phyloP scores from a whole-genome alignment of 495 filamentous ascomycete genomes.

The Tuber umbilicatum region DNA sequence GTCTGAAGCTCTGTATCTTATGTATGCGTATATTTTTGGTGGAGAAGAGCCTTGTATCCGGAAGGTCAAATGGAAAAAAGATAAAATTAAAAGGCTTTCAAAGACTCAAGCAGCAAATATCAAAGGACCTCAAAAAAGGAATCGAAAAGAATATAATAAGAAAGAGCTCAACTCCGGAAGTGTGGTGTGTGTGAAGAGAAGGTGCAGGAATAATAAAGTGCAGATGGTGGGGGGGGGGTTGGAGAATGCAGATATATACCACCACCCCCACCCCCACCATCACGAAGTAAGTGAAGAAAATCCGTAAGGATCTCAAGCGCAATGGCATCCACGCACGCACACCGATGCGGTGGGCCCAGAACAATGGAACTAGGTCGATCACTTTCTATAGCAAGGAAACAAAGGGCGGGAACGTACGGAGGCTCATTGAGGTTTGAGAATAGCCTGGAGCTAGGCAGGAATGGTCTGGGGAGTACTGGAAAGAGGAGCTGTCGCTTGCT shows the following conservation, averaged over 20 bases:
- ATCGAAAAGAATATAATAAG: slow-evolving; percentile 10
- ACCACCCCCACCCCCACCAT: not conserved
- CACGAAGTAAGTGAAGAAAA: not conserved
- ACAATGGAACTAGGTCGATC: not conserved
- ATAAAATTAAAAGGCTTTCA: not conserved
- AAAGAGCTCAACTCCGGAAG: slow-evolving; percentile 3
- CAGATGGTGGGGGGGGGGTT: not conserved
- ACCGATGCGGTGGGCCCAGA: not conserved
- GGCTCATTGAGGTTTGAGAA: slow-evolving; percentile 6
- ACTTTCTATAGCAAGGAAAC: not conserved
- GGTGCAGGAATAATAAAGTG: not conserved
- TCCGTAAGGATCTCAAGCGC: not conserved
- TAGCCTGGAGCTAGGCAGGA: not conserved
- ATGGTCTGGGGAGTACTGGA: not conserved
- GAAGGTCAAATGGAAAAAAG: not conserved
- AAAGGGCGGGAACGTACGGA: slow-evolving; percentile 1
- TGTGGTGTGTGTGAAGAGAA: not conserved
- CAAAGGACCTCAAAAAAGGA: slow-evolving; percentile 8
- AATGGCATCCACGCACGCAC: not conserved
- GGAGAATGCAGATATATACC: not conserved
- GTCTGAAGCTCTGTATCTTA: not conserved
- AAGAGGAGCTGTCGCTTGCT: not conserved
- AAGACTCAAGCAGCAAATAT: slow-evolving; percentile 12
- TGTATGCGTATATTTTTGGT: slow-evolving; percentile 5
- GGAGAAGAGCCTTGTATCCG: not conserved